A percentile compares a stretch with the other conserved stretches of the same genome.
Evolutionary conservation across 75 land plant species (phyloP).

Genomic region (Azolla pinnata): DNA sequence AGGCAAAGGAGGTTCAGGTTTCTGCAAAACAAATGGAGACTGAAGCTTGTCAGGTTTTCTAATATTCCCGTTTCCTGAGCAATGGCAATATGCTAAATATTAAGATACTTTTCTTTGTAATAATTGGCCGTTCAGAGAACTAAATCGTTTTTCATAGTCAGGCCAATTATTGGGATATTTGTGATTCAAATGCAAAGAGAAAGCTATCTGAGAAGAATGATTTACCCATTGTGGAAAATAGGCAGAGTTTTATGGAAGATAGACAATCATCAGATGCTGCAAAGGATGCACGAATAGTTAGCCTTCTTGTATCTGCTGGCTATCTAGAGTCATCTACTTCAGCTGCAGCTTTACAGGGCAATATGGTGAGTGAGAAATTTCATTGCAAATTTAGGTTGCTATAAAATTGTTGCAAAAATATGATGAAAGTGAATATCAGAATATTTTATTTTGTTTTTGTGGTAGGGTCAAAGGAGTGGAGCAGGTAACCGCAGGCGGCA

Average conservation of each 20-base stretch:
- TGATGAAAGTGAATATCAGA: too few species aligned
- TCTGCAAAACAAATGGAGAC: conserved; percentile 21
- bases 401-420: too few species aligned
- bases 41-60: conserved; percentile 29
- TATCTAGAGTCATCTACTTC: neutral
- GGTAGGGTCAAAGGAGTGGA: conserved; percentile 5
- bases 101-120: neutral
- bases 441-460: neutral
- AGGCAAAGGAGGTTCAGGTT: conserved; percentile 27
- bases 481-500: conserved; percentile 2
- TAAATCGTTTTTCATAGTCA: conserved; percentile 9
- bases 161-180: conserved; percentile 39
- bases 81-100: conserved; percentile 1
- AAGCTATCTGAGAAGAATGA: conserved; percentile 13
- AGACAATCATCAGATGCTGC: neutral
- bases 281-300: conserved; percentile 6
- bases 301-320: conserved; percentile 6
- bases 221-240: neutral
- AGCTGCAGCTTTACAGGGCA: neutral
- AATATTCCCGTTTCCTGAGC: too few species aligned
- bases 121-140: too few species aligned
- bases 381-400: too few species aligned
- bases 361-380: neutral
- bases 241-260: neutral
- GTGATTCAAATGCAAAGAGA: conserved; percentile 17